A percentile compares a stretch with the other conserved stretches of the same genome.
Evolutionary conservation across 108 stramenopile species (phyloP).

Genomic region (Fistulifera pelliculosa): DNA sequence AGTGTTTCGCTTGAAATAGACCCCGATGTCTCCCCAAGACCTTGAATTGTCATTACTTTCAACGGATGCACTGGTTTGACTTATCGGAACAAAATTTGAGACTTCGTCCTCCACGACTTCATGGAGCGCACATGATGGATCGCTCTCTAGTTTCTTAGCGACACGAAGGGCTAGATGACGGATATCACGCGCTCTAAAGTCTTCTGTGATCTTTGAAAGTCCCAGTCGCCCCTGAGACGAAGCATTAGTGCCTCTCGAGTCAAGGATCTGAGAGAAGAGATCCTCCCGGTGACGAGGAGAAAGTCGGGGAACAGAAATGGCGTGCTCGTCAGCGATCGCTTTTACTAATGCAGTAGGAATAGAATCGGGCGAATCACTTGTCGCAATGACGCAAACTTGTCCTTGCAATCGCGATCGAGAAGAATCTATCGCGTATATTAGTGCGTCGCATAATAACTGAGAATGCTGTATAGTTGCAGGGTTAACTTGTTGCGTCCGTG

Average conservation of each 20-base stretch:
- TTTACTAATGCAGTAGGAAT: background rate
- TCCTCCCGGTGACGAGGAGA: no score
- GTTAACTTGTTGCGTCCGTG: conserved; percentile 47
- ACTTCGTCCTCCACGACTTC: conserved; percentile 10
- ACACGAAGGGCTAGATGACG: conserved; percentile 37
- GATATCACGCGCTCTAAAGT: conserved; percentile 53
- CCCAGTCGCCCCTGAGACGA: background rate
- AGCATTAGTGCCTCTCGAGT: background rate
- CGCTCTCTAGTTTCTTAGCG: background rate
- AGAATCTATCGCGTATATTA: conserved; percentile 42
- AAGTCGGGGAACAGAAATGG: no score
- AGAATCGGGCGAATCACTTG: conserved; percentile 16
- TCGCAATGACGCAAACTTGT: conserved; percentile 17
- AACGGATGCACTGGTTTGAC: conserved; percentile 8
- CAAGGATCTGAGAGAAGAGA: background rate
- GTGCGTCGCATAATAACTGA: conserved; percentile 31
- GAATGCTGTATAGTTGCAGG: conserved; percentile 57
- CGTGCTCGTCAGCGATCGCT: background rate
- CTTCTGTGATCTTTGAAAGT: conserved; percentile 22
- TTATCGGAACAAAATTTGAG: conserved; percentile 13
- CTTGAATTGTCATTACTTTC: background rate
- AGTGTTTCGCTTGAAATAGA: conserved; percentile 52
- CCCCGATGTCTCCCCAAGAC: conserved; percentile 69
- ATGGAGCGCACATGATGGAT: background rate
- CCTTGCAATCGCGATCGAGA: conserved; percentile 4